Conservation (phyloP, 2,329 filamentous ascomycete genomes). For the Botrytis sinoallii region DNA sequence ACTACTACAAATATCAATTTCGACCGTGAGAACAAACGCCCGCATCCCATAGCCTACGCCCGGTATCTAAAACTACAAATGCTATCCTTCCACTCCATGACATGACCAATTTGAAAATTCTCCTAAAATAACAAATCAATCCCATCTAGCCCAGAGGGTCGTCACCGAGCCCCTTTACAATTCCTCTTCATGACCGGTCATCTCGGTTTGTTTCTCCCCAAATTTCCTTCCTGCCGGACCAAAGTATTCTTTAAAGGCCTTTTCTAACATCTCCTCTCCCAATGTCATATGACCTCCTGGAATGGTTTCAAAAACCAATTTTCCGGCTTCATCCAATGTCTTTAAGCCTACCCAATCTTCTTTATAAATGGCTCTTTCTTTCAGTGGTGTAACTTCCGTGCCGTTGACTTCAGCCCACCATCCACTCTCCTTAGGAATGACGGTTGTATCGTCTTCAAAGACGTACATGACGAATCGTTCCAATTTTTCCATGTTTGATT, state of each 20-base stretch:
- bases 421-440: slow-evolving; percentile 83
- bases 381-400: slow-evolving; percentile 64
- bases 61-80: slow-evolving; percentile 12
- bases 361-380: slow-evolving; percentile 69
- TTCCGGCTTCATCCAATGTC: slow-evolving; percentile 73
- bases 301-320: slow-evolving; percentile 69
- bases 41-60: background rate
- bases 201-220: background rate
- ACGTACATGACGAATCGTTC: slow-evolving; percentile 84
- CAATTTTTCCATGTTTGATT: slow-evolving; percentile 63
- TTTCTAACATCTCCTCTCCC: slow-evolving; percentile 58
- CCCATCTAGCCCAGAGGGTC: background rate
- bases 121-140: background rate
- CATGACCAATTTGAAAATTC: background rate
- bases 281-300: slow-evolving; percentile 84
- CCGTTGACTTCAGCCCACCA: slow-evolving; percentile 89
- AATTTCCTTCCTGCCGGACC: slow-evolving; percentile 35
- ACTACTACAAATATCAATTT: background rate
- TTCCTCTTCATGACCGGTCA: slow-evolving; percentile 14
- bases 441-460: slow-evolving; percentile 81
- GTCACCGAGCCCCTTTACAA: slow-evolving; percentile 10
- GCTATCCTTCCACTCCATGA: background rate
- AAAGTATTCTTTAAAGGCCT: slow-evolving; percentile 44
- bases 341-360: slow-evolving; percentile 93
- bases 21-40: background rate